phyloP scores from a whole-genome alignment of 192 early-diverging fungal species.

The Entomortierella chlamydospora region DNA sequence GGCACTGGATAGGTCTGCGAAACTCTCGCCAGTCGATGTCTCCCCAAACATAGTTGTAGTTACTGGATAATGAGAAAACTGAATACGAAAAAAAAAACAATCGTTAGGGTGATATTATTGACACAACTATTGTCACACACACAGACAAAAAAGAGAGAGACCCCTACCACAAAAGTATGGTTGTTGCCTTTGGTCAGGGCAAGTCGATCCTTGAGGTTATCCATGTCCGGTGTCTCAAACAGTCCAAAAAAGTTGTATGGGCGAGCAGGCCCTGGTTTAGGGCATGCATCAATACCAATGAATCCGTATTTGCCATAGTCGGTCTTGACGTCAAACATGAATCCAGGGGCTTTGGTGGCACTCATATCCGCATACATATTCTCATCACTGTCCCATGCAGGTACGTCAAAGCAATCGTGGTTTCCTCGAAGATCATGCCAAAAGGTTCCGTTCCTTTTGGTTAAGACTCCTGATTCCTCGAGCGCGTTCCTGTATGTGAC shows the following conservation, averaged over 20 bases:
- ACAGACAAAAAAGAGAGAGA: no score
- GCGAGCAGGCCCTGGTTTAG: conserved; percentile 74
- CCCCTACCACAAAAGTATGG: conserved; percentile 76
- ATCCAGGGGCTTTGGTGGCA: conserved; percentile 61
- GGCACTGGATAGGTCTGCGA: conserved; percentile 66
- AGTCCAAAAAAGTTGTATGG: conserved; percentile 95
- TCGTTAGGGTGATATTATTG: no score
- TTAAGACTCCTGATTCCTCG: conserved; percentile 59
- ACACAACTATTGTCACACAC: no score
- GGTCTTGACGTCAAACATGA: conserved; percentile 68
- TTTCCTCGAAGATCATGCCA: conserved; percentile 94
- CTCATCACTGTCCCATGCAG: conserved; percentile 62
- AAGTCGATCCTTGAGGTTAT: conserved; percentile 70
- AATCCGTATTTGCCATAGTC: conserved; percentile 85
- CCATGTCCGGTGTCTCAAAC: conserved; percentile 79
- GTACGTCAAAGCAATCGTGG: conserved; percentile 93
- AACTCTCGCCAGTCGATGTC: conserved; percentile 66
- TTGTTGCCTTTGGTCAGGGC: conserved; percentile 52
- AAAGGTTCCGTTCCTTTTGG: conserved; percentile 66
- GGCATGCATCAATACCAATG: conserved; percentile 86
- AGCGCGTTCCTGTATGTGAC: conserved; percentile 73
- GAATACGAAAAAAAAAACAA: conserved; percentile 47
- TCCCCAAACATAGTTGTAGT: conserved; percentile 81
- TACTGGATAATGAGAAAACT: conserved; percentile 83
- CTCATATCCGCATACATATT: conserved; percentile 75